Conservation (phyloP, 768 basidiomycete species). For the Pulveroboletus sp. region DNA sequence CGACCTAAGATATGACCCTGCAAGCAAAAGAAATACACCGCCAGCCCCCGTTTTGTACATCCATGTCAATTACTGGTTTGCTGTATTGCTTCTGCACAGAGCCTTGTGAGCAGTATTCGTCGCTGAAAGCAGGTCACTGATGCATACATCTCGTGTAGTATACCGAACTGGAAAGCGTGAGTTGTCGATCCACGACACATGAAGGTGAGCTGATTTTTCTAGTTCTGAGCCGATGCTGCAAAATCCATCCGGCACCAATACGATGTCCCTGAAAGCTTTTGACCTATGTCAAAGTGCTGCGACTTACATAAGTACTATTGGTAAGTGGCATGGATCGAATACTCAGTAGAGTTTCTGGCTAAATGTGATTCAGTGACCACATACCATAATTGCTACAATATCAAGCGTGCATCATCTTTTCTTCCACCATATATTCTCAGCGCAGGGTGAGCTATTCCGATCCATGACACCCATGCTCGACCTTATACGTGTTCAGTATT, state of each 20-base stretch:
- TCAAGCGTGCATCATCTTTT: slow-evolving; percentile 60
- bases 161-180: slow-evolving; percentile 70
- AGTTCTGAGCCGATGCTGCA: slow-evolving; percentile 43
- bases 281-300: slow-evolving; percentile 75
- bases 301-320: slow-evolving; percentile 60
- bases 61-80: slow-evolving; percentile 72
- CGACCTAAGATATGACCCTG: slow-evolving; percentile 53
- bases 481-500: slow-evolving; percentile 42
- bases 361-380: slow-evolving; percentile 39
- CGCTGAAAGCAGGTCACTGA: slow-evolving; percentile 6
- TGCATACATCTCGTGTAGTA: slow-evolving; percentile 36
- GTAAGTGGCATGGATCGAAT: slow-evolving; percentile 33
- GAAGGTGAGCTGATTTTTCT: slow-evolving; percentile 3
- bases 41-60: slow-evolving; percentile 64
- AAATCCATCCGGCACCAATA: slow-evolving; percentile 38
- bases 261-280: slow-evolving; percentile 59
- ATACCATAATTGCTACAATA: slow-evolving; percentile 56
- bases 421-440: slow-evolving; percentile 65
- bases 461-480: not conserved
- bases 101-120: slow-evolving; percentile 59
- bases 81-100: slow-evolving; percentile 68
- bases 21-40: slow-evolving; percentile 48
- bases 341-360: not conserved
- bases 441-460: slow-evolving; percentile 52
- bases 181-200: not conserved